These are phyloP conservation scores for Coemansia sp. DNA, from an alignment of 192 early-diverging fungal species.

Conservation along the genomic window DNA sequence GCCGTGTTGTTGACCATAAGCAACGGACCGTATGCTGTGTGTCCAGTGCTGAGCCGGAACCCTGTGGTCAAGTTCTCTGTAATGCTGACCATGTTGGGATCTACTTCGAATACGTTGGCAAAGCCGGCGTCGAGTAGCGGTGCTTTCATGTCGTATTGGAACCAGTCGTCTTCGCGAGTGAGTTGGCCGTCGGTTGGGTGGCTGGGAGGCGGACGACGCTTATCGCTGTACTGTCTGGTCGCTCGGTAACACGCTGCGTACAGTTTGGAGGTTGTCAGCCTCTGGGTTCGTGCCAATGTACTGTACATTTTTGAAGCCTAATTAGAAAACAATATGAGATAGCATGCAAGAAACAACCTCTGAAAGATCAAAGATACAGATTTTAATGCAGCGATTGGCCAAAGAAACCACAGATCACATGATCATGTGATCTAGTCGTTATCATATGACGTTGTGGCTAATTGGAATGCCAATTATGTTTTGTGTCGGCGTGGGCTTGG, in stretches of 20 bases:
- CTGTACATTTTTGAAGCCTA: background rate
- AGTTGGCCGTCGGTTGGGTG: background rate
- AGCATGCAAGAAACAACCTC: no score
- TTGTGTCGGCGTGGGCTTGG: slow-evolving; percentile 68
- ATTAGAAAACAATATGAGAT: no score
- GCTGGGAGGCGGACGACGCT: background rate
- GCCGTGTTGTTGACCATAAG: slow-evolving; percentile 51
- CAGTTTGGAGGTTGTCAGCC: background rate
- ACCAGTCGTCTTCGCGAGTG: background rate
- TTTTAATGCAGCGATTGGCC: no score
- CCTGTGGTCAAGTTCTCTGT: slow-evolving; percentile 35
- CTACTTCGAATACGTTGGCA: slow-evolving; percentile 41
- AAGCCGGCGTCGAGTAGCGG: slow-evolving; percentile 44
- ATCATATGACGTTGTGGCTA: no score
- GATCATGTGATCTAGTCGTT: no score
- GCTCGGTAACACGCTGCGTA: background rate
- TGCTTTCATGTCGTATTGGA: slow-evolving; percentile 52
- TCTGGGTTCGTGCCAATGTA: background rate
- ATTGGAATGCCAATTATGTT: slow-evolving; percentile 66
- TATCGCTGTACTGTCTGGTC: background rate
- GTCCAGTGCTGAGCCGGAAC: slow-evolving; percentile 36
- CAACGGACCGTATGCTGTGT: slow-evolving; percentile 31
- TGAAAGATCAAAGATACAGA: no score
- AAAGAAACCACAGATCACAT: no score
- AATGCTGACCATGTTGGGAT: slow-evolving; percentile 31